Evolutionary conservation across 495 filamentous ascomycete genomes (phyloP).

Genomic region (Corynascus novoguineensis): DNA sequence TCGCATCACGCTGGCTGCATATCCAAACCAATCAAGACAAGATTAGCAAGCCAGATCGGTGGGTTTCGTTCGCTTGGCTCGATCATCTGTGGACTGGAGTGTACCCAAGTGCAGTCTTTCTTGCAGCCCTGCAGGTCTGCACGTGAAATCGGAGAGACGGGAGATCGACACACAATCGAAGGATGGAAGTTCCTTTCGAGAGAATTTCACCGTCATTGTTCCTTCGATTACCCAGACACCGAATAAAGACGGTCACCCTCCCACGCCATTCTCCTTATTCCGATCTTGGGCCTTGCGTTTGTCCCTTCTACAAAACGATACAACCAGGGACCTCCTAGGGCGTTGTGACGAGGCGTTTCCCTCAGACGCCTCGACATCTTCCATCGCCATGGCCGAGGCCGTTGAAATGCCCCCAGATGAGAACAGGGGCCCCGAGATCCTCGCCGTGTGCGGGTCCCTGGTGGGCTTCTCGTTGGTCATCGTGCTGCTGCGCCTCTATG

Average conservation of each 20-base stretch:
- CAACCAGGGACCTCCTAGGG: too few relatives aligned
- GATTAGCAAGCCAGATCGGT: too few relatives aligned
- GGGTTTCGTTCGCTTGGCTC: too few relatives aligned
- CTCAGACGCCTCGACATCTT: not conserved
- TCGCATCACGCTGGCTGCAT: too few relatives aligned
- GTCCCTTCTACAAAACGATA: not conserved
- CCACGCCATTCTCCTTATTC: too few relatives aligned
- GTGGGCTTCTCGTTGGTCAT: conserved; percentile 11
- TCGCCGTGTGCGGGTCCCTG: conserved; percentile 16
- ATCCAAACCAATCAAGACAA: too few relatives aligned
- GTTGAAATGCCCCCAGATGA: conserved; percentile 1
- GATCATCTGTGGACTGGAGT: too few relatives aligned
- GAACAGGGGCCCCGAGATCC: conserved; percentile 22
- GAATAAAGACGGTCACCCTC: not conserved
- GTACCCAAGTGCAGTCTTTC: not conserved
- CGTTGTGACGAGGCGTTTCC: too few relatives aligned
- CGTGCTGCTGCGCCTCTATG: conserved; percentile 9
- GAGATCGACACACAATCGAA: not conserved
- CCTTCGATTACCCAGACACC: not conserved
- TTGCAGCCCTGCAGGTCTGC: not conserved
- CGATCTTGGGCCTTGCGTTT: not conserved
- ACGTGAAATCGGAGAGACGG: not conserved
- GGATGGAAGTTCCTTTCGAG: not conserved
- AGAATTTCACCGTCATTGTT: not conserved
- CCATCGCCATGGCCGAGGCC: not conserved